Conservation (phyloP, 495 filamentous ascomycete genomes). For the Penicillium pancosmium region DNA sequence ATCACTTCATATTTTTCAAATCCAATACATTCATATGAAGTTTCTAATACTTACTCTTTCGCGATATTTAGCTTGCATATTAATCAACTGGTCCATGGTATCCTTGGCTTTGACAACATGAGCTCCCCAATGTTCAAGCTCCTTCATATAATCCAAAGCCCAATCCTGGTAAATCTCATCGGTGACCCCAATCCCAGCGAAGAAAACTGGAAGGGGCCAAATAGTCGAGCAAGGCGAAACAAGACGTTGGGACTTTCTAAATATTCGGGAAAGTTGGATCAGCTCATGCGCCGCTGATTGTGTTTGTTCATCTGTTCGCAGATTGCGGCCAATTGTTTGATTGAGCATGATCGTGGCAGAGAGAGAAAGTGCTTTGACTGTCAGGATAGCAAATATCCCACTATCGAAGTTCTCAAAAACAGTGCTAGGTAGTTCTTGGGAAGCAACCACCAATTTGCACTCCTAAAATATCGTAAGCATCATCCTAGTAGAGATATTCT, state of each 20-base stretch:
- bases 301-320: neutral
- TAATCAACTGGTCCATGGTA: neutral
- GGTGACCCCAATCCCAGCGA: slow-evolving; percentile 30
- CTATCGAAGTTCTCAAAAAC: neutral
- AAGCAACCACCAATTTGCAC: neutral
- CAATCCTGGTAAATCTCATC: slow-evolving; percentile 35
- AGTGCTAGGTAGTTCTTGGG: neutral
- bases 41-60: neutral
- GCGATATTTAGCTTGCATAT: neutral
- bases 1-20: no score
- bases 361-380: neutral
- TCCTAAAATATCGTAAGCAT: neutral
- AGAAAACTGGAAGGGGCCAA: slow-evolving; percentile 33
- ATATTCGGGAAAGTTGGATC: neutral
- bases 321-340: neutral
- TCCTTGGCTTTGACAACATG: slow-evolving; percentile 6
- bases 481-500: neutral
- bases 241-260: neutral
- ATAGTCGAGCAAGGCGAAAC: slow-evolving; percentile 3
- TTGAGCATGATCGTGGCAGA: neutral
- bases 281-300: neutral
- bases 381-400: neutral
- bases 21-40: neutral
- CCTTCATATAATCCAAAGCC: slow-evolving; percentile 24
- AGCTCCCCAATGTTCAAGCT: slow-evolving; percentile 7